A percentile compares a stretch with the other conserved stretches of the same genome.
phyloP scores from a whole-genome alignment of 225 moss, liverwort and hornwort genomes.

The Rhytidiadelphus loreus region DNA sequence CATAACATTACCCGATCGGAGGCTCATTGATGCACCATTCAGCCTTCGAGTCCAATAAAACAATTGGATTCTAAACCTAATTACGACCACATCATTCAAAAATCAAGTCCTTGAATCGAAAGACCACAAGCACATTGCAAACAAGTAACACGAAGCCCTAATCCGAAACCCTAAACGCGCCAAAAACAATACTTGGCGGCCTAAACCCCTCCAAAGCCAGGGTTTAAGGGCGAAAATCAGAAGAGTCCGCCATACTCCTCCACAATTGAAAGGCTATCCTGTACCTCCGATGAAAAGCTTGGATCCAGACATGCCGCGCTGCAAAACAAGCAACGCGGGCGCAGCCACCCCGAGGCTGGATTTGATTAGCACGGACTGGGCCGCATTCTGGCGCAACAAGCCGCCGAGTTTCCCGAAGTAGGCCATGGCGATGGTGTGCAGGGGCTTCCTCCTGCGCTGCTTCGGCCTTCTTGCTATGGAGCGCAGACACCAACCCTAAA shows the following conservation, averaged over 20 bases:
- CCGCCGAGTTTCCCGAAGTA: conserved; percentile 41
- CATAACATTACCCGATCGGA: background rate
- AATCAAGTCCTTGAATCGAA: background rate
- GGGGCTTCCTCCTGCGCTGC: background rate
- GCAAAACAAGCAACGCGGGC: conserved; percentile 34
- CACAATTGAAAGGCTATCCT: background rate
- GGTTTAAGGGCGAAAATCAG: background rate
- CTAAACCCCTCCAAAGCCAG: conserved; percentile 3
- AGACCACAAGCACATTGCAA: background rate
- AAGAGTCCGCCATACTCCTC: background rate
- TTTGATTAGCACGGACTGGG: conserved; percentile 25
- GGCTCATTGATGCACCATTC: background rate
- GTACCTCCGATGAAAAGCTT: conserved; percentile 33
- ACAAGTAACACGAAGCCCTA: background rate
- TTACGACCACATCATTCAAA: background rate
- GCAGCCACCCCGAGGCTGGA: conserved; percentile 12
- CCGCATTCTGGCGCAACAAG: conserved; percentile 40
- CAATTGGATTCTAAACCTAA: background rate
- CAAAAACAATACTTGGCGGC: background rate
- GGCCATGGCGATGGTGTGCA: conserved; percentile 1
- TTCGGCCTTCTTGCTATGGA: background rate
- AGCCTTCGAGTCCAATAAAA: background rate
- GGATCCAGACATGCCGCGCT: conserved; percentile 41
- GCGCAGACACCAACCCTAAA: background rate
- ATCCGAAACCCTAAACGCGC: background rate